Evolutionary conservation across 257 asterid species (phyloP).

Genomic region (Cinchona pubescens): DNA sequence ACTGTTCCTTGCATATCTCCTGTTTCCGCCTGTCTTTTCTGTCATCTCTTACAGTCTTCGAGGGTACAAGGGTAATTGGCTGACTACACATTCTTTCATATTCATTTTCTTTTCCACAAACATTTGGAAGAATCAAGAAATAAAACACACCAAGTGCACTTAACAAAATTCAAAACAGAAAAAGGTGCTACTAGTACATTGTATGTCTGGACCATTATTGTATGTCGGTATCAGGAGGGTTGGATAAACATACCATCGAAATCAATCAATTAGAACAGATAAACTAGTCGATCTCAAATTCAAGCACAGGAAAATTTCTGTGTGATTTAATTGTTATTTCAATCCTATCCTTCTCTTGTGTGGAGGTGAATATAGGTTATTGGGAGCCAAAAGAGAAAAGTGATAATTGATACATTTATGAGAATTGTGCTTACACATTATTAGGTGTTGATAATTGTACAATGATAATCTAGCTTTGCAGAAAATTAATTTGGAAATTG

Average conservation of each 20-base stretch:
- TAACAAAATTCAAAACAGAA: neutral
- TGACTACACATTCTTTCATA: neutral
- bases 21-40: slow-evolving; percentile 80
- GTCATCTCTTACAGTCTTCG: slow-evolving; percentile 68
- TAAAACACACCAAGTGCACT: neutral
- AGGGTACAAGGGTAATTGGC: slow-evolving; percentile 69
- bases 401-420: neutral
- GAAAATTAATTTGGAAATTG: neutral
- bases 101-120: neutral
- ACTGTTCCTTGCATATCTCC: slow-evolving; percentile 57
- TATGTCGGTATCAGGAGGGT: neutral
- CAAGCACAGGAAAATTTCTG: neutral
- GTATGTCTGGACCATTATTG: neutral
- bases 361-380: neutral
- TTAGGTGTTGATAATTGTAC: neutral
- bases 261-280: neutral
- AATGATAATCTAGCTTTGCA: neutral
- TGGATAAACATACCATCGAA: neutral
- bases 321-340: neutral
- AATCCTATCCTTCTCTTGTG: neutral
- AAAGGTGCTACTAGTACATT: neutral
- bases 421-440: neutral
- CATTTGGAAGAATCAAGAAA: neutral
- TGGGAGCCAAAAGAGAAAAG: neutral
- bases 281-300: neutral